Evolutionary conservation across 2,329 filamentous ascomycete species (phyloP), one percentile per base, ranked within the genome.

Genomic region (Microascus cirrosus): DNA sequence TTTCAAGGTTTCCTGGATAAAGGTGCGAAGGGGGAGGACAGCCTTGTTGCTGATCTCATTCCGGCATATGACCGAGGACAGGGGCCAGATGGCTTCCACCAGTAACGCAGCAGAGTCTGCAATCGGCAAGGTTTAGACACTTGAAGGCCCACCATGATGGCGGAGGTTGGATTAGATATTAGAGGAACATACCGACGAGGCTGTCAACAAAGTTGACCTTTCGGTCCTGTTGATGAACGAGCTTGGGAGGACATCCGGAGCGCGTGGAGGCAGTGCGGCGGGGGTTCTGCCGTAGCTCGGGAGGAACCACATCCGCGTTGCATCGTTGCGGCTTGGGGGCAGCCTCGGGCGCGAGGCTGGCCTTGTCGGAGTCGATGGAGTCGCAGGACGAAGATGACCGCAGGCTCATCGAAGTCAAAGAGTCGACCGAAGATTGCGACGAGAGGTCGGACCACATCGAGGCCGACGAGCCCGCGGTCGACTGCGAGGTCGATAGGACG

Each of bases 21-120:
- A 99, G 57, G 88, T 95, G 64, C 92, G 89, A 66, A 99, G 79
- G 60, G 93, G 92, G 63, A 99, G 77, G 61, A 96, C 89, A 56
- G 87, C 84, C 69, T 88, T 90, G 68, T 80, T 81, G 60, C 83
- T 85, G 62, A 82, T 76, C 68, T 93, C 89, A 65, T 80, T 85
- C 65, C 86, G 85, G 71, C 88, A 89, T 59, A 87, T 82, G 39
- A 87, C 84, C 60, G 90, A 92, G 58, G 93, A 95, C 51, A 93
- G 80, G 53, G 94, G 92, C 94, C 94, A 99, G 67, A 99, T 96
- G 57, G 89, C 89, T 77, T 96, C 91, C 55, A 99, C 92, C 71
- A 97, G 95, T 73, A 96, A 90, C 58, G 94, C 94, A 57, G 94
- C 94, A 65, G 93, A 95, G 83, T 96, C 93, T 96, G 80, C 73